These are phyloP conservation scores for Phylloporus sp. DNA, from an alignment of 768 basidiomycete genomes.

Conservation along the genomic window DNA sequence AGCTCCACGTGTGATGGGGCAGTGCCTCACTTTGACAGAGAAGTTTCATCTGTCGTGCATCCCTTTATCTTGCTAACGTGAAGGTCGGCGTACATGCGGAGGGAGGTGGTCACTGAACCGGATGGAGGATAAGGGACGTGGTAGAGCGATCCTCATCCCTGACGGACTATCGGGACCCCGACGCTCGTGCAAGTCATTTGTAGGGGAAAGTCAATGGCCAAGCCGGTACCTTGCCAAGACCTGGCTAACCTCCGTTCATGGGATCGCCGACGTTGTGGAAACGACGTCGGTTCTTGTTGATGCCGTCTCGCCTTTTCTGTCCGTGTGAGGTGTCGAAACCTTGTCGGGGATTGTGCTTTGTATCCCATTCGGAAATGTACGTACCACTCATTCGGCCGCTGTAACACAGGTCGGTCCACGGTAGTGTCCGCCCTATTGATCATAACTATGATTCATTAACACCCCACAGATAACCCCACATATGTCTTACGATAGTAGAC, in stretches of 20 bases:
- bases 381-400: not conserved
- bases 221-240: not conserved
- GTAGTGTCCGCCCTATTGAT: conserved; percentile 4
- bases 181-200: not conserved
- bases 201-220: conserved; percentile 3
- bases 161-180: not conserved
- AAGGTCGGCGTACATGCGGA: conserved; percentile 7
- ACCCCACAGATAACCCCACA: too few relatives aligned
- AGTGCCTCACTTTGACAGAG: conserved; percentile 2
- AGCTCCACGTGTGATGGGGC: not conserved
- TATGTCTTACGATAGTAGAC: conserved; percentile 5
- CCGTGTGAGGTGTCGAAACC: not conserved
- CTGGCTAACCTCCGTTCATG: not conserved
- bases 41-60: not conserved
- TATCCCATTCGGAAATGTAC: not conserved
- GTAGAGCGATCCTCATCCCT: not conserved
- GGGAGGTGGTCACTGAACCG: not conserved
- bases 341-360: not conserved
- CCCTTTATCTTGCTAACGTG: conserved; percentile 13
- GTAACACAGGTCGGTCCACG: not conserved
- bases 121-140: conserved; percentile 3
- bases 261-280: conserved; percentile 2
- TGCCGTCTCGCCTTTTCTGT: not conserved
- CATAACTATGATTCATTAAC: too few relatives aligned
- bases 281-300: not conserved